Conservation (phyloP, 2,329 filamentous ascomycete genomes). For the Falciphora oryzae region DNA sequence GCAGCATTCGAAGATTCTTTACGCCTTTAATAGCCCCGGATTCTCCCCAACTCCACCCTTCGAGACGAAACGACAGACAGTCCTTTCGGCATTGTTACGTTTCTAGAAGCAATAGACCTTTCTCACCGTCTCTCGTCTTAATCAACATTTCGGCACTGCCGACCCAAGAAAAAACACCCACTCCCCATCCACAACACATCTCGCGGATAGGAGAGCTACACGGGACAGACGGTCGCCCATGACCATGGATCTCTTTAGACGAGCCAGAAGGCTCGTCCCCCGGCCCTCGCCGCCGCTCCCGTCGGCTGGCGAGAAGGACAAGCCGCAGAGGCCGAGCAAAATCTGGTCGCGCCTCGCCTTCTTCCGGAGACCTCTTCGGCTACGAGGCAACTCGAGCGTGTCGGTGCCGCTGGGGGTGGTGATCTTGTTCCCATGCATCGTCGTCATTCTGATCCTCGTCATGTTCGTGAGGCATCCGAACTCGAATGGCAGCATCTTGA, state of each 20-base stretch:
- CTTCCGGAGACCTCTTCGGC: constrained; percentile 76
- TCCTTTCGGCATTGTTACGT: background rate
- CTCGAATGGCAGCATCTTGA: constrained; percentile 73
- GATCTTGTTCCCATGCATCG: constrained; percentile 84
- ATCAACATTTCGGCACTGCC: background rate
- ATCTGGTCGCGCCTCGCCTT: constrained; percentile 61
- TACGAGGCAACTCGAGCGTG: constrained; percentile 87
- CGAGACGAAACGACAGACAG: background rate
- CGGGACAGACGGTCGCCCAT: constrained; percentile 1
- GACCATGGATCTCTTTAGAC: constrained; percentile 53
- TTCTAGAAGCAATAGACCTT: background rate
- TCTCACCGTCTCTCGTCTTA: background rate
- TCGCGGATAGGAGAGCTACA: background rate
- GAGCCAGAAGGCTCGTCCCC: constrained; percentile 46
- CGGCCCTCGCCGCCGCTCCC: constrained; percentile 38
- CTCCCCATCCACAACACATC: background rate
- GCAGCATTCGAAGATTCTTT: background rate
- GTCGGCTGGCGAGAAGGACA: constrained; percentile 44
- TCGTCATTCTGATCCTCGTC: constrained; percentile 84
- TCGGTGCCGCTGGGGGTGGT: constrained; percentile 91
- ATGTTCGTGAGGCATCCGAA: constrained; percentile 85
- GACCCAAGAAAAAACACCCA: background rate
- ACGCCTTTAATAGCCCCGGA: background rate
- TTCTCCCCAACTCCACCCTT: background rate
- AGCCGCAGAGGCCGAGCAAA: constrained; percentile 31